A percentile compares a stretch with the other conserved stretches of the same genome.
Conservation (phyloP, 192 early-diverging fungal species). For the Gonapodya sp. region DNA sequence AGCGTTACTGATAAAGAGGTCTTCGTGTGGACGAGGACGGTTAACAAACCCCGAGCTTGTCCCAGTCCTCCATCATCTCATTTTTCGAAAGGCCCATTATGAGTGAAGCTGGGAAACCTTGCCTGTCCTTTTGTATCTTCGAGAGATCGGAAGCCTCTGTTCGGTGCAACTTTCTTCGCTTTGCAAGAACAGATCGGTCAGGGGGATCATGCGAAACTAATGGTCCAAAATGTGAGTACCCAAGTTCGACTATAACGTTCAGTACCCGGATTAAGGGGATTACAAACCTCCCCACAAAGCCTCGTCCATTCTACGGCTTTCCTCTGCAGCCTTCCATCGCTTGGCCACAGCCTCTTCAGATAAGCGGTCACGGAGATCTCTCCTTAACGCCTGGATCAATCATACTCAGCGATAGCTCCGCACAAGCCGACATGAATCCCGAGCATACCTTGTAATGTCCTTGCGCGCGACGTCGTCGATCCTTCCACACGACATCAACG, state of each 20-base stretch:
- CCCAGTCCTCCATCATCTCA: neutral
- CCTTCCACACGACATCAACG: neutral
- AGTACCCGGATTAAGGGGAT: too few species aligned
- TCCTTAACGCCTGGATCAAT: neutral
- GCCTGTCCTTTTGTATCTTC: neutral
- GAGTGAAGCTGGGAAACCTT: neutral
- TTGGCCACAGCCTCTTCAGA: neutral
- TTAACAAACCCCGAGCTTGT: neutral
- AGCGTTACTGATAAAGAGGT: neutral
- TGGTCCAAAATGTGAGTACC: neutral
- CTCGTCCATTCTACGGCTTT: neutral
- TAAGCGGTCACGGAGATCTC: neutral
- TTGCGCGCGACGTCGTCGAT: neutral
- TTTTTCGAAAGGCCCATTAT: neutral
- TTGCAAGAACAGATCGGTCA: neutral
- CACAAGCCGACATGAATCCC: neutral
- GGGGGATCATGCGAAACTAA: neutral
- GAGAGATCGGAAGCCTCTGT: neutral
- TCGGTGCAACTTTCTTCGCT: neutral
- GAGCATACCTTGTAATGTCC: neutral
- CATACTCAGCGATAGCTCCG: neutral
- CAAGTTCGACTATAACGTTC: neutral
- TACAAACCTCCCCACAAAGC: neutral
- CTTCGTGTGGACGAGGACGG: neutral
- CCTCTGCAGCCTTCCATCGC: neutral